These are phyloP conservation scores for Ensete ventricosum DNA, from an alignment of 176 grass and related monocot species.

Conservation along the genomic window DNA sequence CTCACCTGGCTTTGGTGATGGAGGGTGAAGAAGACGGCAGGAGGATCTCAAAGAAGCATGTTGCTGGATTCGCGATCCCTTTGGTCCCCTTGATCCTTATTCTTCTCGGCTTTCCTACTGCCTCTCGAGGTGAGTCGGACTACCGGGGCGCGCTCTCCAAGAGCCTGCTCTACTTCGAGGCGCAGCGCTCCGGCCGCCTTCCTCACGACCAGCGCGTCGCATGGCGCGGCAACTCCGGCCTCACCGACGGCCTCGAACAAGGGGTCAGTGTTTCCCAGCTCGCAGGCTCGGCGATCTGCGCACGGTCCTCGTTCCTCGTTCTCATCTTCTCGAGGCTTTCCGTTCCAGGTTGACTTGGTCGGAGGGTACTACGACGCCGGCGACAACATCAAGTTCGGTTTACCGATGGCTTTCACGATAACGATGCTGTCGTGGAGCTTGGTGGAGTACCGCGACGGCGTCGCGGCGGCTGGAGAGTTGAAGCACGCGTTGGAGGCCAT, in stretches of 20 bases:
- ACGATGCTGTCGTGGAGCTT: constrained; percentile 13
- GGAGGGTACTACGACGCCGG: constrained; percentile 19
- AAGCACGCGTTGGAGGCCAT: constrained; percentile 6
- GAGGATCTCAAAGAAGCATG: not conserved
- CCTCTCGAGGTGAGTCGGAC: constrained; percentile 4
- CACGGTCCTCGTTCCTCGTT: not conserved
- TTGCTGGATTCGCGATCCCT: not conserved
- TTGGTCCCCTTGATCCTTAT: not conserved
- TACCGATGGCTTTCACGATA: constrained; percentile 13
- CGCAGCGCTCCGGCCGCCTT: constrained; percentile 75
- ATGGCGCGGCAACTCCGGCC: constrained; percentile 83
- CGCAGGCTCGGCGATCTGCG: not conserved
- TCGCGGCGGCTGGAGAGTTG: not conserved
- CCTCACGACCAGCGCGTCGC: constrained; percentile 71
- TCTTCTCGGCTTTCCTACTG: not conserved
- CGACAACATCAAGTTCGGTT: constrained; percentile 6
- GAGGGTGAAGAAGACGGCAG: not conserved
- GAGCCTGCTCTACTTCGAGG: constrained; percentile 97
- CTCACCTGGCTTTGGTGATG: not conserved
- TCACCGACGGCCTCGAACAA: constrained; percentile 92
- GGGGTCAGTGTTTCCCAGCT: constrained; percentile 12
- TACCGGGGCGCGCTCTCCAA: constrained; percentile 61
- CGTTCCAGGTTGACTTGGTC: constrained; percentile 1
- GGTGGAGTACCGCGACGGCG: not conserved
- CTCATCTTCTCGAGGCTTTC: not conserved